Evolutionary conservation across 2,329 filamentous ascomycete genomes (phyloP).

Genomic region (Cryoendolithus antarcticus): DNA sequence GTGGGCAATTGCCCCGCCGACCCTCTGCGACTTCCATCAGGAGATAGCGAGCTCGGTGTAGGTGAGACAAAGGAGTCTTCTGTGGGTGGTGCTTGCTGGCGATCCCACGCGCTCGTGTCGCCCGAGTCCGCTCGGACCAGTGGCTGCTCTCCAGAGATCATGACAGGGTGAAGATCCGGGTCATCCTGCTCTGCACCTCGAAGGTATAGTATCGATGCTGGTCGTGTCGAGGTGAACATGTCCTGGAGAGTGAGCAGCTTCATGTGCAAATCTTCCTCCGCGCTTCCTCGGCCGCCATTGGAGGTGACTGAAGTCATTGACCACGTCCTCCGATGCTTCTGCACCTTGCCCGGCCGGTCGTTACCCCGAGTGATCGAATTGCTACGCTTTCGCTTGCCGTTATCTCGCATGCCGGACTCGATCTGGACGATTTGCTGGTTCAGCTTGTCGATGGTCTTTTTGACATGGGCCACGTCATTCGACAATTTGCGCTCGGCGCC

Average conservation of each 20-base stretch:
- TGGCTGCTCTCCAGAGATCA: conserved; percentile 54
- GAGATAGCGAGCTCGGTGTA: conserved; percentile 35
- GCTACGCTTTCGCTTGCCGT: conserved; percentile 50
- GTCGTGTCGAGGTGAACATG: conserved; percentile 77
- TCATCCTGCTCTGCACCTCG: conserved; percentile 68
- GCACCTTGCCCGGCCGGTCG: conserved; percentile 60
- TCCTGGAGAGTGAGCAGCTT: conserved; percentile 70
- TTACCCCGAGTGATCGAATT: conserved; percentile 36
- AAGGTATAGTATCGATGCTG: conserved; percentile 65
- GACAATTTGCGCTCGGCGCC: conserved; percentile 89
- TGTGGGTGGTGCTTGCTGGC: conserved; percentile 41
- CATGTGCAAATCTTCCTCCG: conserved; percentile 60
- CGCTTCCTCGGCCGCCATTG: conserved; percentile 29
- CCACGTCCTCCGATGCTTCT: conserved; percentile 89
- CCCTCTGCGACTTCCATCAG: conserved; percentile 26
- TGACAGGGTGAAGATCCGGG: conserved; percentile 65
- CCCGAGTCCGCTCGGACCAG: conserved; percentile 39
- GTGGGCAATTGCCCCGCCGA: conserved; percentile 33
- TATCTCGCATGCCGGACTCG: conserved; percentile 47
- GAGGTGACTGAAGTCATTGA: conserved; percentile 66
- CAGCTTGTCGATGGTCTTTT: conserved; percentile 91
- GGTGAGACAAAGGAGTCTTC: conserved; percentile 41
- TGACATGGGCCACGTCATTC: conserved; percentile 88
- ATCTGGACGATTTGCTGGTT: conserved; percentile 83
- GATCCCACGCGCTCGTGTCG: conserved; percentile 37